Conservation (phyloP, 345 rosid genomes). For the Aquilaria malaccensis region DNA sequence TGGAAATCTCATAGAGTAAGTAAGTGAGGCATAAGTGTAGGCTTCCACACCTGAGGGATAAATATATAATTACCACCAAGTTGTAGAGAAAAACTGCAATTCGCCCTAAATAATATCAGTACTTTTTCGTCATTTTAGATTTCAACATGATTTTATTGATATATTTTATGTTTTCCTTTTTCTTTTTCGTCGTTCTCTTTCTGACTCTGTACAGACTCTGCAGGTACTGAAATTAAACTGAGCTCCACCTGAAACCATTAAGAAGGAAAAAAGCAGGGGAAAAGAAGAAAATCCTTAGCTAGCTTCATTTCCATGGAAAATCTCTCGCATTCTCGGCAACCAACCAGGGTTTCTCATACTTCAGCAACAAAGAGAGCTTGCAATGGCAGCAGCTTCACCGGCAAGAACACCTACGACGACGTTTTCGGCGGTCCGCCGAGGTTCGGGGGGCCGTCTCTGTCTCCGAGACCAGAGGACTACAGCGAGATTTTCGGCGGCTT, state of each 20-base stretch:
- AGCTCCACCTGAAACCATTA: slow-evolving; percentile 8
- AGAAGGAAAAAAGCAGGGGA: slow-evolving; percentile 4
- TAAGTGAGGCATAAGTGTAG: no score
- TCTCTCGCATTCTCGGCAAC: slow-evolving; percentile 46
- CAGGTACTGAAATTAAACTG: not conserved
- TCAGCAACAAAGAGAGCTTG: slow-evolving; percentile 22
- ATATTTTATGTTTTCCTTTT: not conserved
- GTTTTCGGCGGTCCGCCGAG: slow-evolving; percentile 68
- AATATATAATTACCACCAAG: no score
- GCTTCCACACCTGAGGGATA: no score
- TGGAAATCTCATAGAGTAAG: no score
- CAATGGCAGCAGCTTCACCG: slow-evolving; percentile 25
- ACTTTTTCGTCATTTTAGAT: slow-evolving; percentile 21
- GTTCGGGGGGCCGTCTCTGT: slow-evolving; percentile 46
- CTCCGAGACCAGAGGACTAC: slow-evolving; percentile 85
- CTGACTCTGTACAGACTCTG: slow-evolving; percentile 6
- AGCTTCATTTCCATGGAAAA: slow-evolving; percentile 48
- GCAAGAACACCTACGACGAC: slow-evolving; percentile 54
- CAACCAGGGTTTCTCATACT: slow-evolving; percentile 22
- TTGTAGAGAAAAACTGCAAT: no score
- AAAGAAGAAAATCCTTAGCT: slow-evolving; percentile 14
- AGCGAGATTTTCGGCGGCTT: slow-evolving; percentile 74
- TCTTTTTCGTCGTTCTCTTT: slow-evolving; percentile 6
- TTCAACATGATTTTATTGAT: not conserved
- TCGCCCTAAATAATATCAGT: slow-evolving; percentile 14